phyloP scores from a whole-genome alignment of 2,329 filamentous ascomycete species.

The Stagonosporopsis vannaccii region DNA sequence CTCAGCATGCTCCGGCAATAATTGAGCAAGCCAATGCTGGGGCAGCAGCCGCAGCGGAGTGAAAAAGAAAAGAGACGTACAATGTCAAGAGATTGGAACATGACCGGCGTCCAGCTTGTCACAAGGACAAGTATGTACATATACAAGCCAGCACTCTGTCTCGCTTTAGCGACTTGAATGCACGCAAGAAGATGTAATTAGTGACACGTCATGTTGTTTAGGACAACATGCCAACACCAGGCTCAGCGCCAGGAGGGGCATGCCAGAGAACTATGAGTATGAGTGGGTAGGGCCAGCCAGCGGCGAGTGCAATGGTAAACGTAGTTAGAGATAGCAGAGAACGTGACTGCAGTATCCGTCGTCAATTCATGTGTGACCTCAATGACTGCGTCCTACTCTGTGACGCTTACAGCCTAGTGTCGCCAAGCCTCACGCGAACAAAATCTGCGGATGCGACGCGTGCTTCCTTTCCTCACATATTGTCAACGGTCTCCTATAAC shows the following conservation, averaged over 20 bases:
- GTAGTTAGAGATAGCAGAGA: neutral
- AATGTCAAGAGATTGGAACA: neutral
- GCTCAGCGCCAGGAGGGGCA: neutral
- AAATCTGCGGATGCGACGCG: slow-evolving; percentile 7
- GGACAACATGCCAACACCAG: neutral
- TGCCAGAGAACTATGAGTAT: neutral
- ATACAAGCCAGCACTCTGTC: neutral
- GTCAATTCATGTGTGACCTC: neutral
- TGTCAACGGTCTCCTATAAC: slow-evolving; percentile 38
- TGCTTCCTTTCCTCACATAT: slow-evolving; percentile 38
- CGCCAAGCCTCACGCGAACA: slow-evolving; percentile 16
- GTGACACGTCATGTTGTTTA: neutral
- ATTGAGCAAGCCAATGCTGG: slow-evolving; percentile 44
- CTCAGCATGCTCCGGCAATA: slow-evolving; percentile 66
- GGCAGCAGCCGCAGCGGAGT: slow-evolving; percentile 26
- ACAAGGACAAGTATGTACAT: neutral
- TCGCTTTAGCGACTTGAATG: neutral
- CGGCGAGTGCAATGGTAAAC: neutral
- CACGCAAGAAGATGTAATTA: neutral
- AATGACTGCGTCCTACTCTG: neutral
- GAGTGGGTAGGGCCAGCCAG: neutral
- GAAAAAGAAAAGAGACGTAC: neutral
- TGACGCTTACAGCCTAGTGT: slow-evolving; percentile 14
- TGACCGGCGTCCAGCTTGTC: neutral
- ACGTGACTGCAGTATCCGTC: neutral